Evolutionary conservation across 345 rosid species (phyloP).

Genomic region (Murraya koenigii): DNA sequence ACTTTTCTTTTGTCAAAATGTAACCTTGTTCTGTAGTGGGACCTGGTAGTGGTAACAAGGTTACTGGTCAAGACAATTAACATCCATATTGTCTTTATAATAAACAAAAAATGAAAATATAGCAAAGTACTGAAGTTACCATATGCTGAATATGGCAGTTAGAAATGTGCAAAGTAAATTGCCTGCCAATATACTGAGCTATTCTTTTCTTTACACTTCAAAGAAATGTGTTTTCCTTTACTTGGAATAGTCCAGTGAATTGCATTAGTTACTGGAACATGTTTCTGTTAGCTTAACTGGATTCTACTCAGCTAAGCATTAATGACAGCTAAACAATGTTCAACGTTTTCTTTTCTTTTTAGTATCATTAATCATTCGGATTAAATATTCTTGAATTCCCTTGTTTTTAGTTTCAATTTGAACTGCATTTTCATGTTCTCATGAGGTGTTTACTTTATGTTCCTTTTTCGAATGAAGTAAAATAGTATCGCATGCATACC

Average conservation of each 20-base stretch:
- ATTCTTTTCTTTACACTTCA: not conserved
- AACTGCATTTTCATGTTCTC: not conserved
- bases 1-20: too few relatives aligned
- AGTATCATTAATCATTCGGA: not conserved
- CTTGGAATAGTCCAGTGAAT: not conserved
- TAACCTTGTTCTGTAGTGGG: not conserved
- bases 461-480: not conserved
- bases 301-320: not conserved
- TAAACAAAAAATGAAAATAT: not conserved
- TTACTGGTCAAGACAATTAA: not conserved
- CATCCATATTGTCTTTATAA: not conserved
- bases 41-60: not conserved
- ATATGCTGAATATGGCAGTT: not conserved
- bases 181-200: not conserved
- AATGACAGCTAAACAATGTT: not conserved
- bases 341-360: not conserved
- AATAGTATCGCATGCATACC: slow-evolving; percentile 5
- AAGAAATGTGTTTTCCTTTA: not conserved
- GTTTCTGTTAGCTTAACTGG: not conserved
- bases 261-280: too few relatives aligned
- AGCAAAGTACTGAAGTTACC: not conserved
- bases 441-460: not conserved
- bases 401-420: not conserved
- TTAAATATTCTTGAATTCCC: not conserved
- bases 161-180: not conserved